Conservation (phyloP, 805 yeast species). For the Lipomyces mesembrius region DNA sequence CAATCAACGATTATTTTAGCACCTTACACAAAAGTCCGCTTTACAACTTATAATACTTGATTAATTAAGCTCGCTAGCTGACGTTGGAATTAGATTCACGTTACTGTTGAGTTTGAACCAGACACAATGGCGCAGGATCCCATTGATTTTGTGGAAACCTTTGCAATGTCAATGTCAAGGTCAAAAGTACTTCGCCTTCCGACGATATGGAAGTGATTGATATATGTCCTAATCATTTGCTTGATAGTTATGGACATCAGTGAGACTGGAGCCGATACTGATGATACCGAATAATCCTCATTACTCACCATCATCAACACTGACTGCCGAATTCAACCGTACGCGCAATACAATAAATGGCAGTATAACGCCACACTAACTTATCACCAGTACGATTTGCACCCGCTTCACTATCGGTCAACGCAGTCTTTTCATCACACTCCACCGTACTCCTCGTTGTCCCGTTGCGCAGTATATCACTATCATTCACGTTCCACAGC, state of each 20-base stretch:
- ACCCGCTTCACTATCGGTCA: constrained; percentile 2
- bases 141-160: constrained; percentile 3
- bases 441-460: neutral
- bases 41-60: neutral
- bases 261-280: constrained; percentile 16
- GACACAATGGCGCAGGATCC: neutral
- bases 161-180: constrained; percentile 13
- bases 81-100: neutral
- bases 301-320: neutral
- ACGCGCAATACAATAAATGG: neutral
- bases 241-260: constrained; percentile 19
- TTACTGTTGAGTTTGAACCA: constrained; percentile 3
- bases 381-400: neutral
- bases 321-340: constrained; percentile 2
- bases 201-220: neutral
- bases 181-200: constrained; percentile 5
- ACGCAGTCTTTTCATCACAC: neutral
- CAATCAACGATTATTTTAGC: neutral
- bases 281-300: constrained; percentile 4
- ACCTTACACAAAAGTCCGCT: neutral
- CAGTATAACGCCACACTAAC: constrained; percentile 1
- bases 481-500: neutral
- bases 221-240: neutral
- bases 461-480: neutral
- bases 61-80: neutral